These are phyloP conservation scores for Fusarium camptoceras DNA, from an alignment of 2,329 filamentous ascomycete species.

Conservation along the genomic window DNA sequence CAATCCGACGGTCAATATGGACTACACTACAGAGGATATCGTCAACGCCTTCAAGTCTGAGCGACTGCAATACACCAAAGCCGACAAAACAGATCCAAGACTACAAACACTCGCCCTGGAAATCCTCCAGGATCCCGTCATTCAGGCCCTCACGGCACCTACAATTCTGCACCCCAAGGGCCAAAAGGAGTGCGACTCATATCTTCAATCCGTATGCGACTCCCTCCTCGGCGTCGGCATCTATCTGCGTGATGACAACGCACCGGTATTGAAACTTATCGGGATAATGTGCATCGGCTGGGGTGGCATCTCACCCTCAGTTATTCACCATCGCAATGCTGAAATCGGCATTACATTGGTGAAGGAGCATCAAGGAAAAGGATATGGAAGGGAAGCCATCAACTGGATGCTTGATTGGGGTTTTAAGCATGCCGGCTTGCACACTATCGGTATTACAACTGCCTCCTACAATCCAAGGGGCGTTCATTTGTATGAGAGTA, in stretches of 20 bases:
- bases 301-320: constrained; percentile 8
- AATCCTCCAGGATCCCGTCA: constrained; percentile 13
- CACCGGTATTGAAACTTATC: not conserved
- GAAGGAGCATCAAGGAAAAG: constrained; percentile 11
- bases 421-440: constrained; percentile 13
- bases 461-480: constrained; percentile 5
- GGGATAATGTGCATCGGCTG: constrained; percentile 26
- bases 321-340: constrained; percentile 5
- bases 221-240: constrained; percentile 14
- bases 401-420: constrained; percentile 29
- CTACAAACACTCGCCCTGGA: not conserved
- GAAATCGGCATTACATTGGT: constrained; percentile 9
- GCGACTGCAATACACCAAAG: constrained; percentile 6
- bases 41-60: constrained; percentile 11
- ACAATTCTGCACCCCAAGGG: constrained; percentile 6
- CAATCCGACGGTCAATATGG: constrained; percentile 52
- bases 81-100: not conserved
- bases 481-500: constrained; percentile 4
- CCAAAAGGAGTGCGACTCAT: not conserved
- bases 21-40: constrained; percentile 11
- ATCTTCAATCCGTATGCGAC: constrained; percentile 5
- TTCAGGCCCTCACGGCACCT: constrained; percentile 6
- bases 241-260: not conserved
- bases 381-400: constrained; percentile 13
- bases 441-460: constrained; percentile 6